Percentiles rank a stretch among this genome's conserved stretches.
Evolutionary conservation across 31 red algal species (phyloP).

Genomic region (Asparagopsis taxiformis): DNA sequence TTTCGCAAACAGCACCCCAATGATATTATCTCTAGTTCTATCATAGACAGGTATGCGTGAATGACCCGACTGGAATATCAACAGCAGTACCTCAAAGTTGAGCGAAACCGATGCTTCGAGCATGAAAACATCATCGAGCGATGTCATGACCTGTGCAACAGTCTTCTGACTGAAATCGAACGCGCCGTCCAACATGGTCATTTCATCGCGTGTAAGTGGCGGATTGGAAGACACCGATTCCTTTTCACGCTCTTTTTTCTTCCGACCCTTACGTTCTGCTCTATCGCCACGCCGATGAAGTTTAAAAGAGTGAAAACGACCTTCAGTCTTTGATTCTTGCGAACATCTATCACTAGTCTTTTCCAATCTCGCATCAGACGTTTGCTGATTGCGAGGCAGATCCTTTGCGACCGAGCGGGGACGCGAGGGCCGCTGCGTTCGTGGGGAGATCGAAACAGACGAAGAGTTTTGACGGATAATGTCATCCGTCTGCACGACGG

Average conservation of each 20-base stretch:
- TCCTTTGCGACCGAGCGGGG: too few relatives aligned
- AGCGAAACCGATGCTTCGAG: slow-evolving; percentile 73
- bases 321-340: slow-evolving; percentile 12
- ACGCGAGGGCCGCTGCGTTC: too few relatives aligned
- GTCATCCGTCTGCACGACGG: too few relatives aligned
- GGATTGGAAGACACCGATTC: slow-evolving; percentile 27
- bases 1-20: slow-evolving; percentile 96
- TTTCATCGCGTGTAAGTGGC: slow-evolving; percentile 69
- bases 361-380: too few relatives aligned
- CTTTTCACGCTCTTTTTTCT: slow-evolving; percentile 38
- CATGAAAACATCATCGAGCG: slow-evolving; percentile 91
- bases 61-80: slow-evolving; percentile 96
- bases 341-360: neutral
- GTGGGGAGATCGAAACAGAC: too few relatives aligned
- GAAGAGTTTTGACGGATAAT: too few relatives aligned
- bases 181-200: slow-evolving; percentile 77
- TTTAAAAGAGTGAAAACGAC: slow-evolving; percentile 2
- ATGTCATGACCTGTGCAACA: slow-evolving; percentile 92
- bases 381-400: too few relatives aligned
- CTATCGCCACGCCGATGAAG: neutral
- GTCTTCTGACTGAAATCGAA: slow-evolving; percentile 91
- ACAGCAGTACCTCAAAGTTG: slow-evolving; percentile 82
- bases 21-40: slow-evolving; percentile 75
- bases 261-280: neutral
- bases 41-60: slow-evolving; percentile 91